phyloP scores from a whole-genome alignment of 2,329 filamentous ascomycete genomes.

The Bipolaris victoriae region DNA sequence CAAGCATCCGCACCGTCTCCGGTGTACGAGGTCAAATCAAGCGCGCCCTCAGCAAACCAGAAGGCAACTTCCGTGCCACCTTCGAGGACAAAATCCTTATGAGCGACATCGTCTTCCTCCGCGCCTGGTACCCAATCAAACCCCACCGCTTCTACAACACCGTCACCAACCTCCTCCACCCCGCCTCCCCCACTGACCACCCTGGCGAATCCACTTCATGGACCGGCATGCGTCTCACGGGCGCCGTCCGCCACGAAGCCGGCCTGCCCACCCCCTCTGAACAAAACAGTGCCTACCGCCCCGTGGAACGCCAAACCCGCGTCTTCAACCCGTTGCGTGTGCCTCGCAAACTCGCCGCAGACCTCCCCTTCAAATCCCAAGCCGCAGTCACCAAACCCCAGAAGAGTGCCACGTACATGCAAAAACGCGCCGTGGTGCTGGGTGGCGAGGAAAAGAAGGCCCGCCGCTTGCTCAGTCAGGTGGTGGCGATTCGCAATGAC shows the following conservation, averaged over 20 bases:
- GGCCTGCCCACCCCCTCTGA: slow-evolving; percentile 76
- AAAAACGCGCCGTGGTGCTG: slow-evolving; percentile 92
- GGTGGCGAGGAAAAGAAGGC: slow-evolving; percentile 86
- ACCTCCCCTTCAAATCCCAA: slow-evolving; percentile 91
- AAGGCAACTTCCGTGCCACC: slow-evolving; percentile 94
- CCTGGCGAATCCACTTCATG: slow-evolving; percentile 60
- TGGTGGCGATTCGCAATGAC: slow-evolving; percentile 88
- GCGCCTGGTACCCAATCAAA: slow-evolving; percentile 96
- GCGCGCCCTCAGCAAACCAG: slow-evolving; percentile 87
- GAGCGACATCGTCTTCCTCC: slow-evolving; percentile 93
- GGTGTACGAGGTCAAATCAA: slow-evolving; percentile 98
- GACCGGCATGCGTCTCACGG: slow-evolving; percentile 92
- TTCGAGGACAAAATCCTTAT: slow-evolving; percentile 99
- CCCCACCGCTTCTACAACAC: slow-evolving; percentile 97
- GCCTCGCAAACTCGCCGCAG: slow-evolving; percentile 78
- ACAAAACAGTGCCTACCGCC: slow-evolving; percentile 84
- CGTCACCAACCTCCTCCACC: slow-evolving; percentile 85
- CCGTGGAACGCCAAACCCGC: slow-evolving; percentile 58
- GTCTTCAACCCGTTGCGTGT: slow-evolving; percentile 69
- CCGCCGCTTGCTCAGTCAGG: slow-evolving; percentile 87
- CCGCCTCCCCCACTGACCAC: slow-evolving; percentile 40
- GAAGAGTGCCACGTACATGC: slow-evolving; percentile 83
- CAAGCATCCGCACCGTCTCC: slow-evolving; percentile 92
- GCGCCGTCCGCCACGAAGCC: slow-evolving; percentile 81
- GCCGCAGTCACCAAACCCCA: slow-evolving; percentile 82